These are phyloP conservation scores for Penicillium ochrochloron DNA, from an alignment of 495 filamentous ascomycete genomes.

Conservation along the genomic window DNA sequence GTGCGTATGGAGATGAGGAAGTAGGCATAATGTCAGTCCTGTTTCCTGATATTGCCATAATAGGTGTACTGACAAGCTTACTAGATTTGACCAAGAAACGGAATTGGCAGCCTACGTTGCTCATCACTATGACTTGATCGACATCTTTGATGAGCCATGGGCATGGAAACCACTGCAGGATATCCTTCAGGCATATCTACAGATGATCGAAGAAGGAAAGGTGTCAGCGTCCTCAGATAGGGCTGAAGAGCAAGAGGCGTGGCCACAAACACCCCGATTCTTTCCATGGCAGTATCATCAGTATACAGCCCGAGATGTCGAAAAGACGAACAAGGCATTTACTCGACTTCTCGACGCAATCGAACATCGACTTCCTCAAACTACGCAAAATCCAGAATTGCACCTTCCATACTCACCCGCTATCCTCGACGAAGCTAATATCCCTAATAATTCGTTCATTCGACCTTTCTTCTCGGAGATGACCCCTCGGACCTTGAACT, in stretches of 20 bases:
- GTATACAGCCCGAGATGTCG: neutral
- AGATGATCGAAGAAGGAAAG: conserved; percentile 13
- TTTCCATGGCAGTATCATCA: conserved; percentile 7
- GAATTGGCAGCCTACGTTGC: conserved; percentile 3
- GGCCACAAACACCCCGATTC: neutral
- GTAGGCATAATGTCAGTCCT: neutral
- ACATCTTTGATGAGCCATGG: conserved; percentile 1
- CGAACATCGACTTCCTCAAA: neutral
- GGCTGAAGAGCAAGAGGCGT: neutral
- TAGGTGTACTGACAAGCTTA: neutral
- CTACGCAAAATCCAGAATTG: neutral
- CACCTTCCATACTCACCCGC: conserved; percentile 8
- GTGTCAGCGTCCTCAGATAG: neutral
- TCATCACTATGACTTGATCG: neutral
- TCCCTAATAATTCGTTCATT: conserved; percentile 3
- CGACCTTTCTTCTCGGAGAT: conserved; percentile 2
- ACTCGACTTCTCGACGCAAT: conserved; percentile 4
- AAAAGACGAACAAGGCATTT: neutral
- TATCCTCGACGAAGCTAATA: neutral
- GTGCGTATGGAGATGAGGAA: neutral
- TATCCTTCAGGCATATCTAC: conserved; percentile 12
- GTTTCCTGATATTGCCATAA: neutral
- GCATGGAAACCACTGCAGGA: conserved; percentile 12
- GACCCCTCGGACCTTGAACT: neutral
- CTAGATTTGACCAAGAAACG: conserved; percentile 2